These are phyloP conservation scores for Adansonia madagascariensis DNA, from an alignment of 441 rosid genomes.

Conservation along the genomic window DNA sequence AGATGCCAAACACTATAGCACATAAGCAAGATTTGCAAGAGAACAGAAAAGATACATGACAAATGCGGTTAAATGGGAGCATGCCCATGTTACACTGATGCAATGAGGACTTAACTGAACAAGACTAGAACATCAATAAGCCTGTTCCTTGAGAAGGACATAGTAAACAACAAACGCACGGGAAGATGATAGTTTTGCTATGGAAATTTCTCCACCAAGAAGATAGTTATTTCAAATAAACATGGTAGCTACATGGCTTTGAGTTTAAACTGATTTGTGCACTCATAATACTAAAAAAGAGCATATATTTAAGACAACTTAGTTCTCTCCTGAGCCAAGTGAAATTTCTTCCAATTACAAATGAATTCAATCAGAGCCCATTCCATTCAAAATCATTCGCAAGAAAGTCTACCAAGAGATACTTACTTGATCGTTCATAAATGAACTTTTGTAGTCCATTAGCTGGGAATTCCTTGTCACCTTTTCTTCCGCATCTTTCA, in stretches of 20 bases:
- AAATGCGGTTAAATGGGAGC: slow-evolving; percentile 13
- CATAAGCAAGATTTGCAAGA: slow-evolving; percentile 17
- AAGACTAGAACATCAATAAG: slow-evolving; percentile 22
- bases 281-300: neutral
- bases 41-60: neutral
- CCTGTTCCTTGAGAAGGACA: neutral
- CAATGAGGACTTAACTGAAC: neutral
- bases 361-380: neutral
- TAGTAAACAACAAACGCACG: neutral
- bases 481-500: slow-evolving; percentile 46
- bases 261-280: neutral
- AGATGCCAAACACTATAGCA: neutral
- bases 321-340: slow-evolving; percentile 20
- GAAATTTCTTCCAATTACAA: slow-evolving; percentile 3
- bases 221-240: slow-evolving; percentile 3
- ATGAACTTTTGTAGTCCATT: slow-evolving; percentile 40
- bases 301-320: neutral
- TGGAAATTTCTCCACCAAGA: neutral
- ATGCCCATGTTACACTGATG: slow-evolving; percentile 4
- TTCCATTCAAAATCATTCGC: slow-evolving; percentile 6
- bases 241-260: neutral
- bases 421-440: slow-evolving; percentile 56
- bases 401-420: slow-evolving; percentile 28
- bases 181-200: neutral
- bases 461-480: slow-evolving; percentile 41